Conservation (phyloP, 2,329 filamentous ascomycete genomes). For the Geosmithia putterillii region DNA sequence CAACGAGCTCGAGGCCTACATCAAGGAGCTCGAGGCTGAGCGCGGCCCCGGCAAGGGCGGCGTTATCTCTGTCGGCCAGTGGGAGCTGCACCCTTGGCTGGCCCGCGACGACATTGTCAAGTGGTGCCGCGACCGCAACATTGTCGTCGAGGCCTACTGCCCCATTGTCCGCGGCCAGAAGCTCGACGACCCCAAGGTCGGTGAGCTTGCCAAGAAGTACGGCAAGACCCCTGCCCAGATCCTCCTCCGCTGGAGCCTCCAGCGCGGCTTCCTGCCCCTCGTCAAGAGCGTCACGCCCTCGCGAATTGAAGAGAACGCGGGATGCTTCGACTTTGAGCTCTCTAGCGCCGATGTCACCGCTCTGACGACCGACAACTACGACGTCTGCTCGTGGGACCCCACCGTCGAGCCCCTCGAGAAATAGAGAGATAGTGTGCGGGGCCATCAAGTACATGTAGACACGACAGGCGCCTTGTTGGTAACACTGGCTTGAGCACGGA, state of each 20-base stretch:
- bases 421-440: no score
- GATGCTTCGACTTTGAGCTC: conserved; percentile 42
- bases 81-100: conserved; percentile 85
- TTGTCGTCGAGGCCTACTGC: conserved; percentile 52
- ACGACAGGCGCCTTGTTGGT: background rate
- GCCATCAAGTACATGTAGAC: background rate
- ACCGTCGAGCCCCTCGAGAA: conserved; percentile 31
- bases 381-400: conserved; percentile 45
- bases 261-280: conserved; percentile 63
- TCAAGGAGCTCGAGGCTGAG: conserved; percentile 47
- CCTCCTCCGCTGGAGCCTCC: conserved; percentile 68
- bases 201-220: conserved; percentile 57
- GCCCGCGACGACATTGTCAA: conserved; percentile 63
- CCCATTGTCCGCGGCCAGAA: conserved; percentile 56
- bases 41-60: conserved; percentile 55
- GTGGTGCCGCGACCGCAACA: conserved; percentile 56
- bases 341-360: conserved; percentile 36
- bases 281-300: conserved; percentile 61
- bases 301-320: conserved; percentile 52
- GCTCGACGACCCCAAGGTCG: conserved; percentile 54
- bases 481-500: background rate
- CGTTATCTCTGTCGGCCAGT: conserved; percentile 72
- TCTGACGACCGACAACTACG: conserved; percentile 37
- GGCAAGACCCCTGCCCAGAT: conserved; percentile 65
- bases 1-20: conserved; percentile 45